A percentile compares a stretch with the other conserved stretches of the same genome.
phyloP scores from a whole-genome alignment of 495 filamentous ascomycete genomes.

The Neurospora sp. region DNA sequence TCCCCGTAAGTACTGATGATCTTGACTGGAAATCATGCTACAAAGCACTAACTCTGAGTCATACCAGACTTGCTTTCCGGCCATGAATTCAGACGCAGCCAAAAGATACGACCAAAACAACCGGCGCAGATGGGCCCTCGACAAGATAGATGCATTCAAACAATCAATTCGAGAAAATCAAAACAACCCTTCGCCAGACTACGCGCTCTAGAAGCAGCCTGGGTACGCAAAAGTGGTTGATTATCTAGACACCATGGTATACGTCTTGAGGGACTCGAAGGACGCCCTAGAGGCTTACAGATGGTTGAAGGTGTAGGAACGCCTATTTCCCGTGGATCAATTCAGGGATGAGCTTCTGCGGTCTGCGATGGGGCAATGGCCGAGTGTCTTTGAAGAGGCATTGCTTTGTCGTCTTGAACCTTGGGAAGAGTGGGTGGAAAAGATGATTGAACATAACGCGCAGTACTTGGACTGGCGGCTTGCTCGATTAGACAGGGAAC shows the following conservation, averaged over 20 bases:
- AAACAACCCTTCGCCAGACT: neutral
- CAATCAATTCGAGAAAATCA: neutral
- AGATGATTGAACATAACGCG: neutral
- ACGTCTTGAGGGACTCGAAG: neutral
- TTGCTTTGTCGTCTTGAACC: neutral
- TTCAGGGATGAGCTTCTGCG: neutral
- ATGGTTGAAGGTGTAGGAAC: neutral
- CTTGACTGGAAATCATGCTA: neutral
- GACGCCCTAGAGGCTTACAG: neutral
- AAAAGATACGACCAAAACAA: neutral
- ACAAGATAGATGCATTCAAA: neutral
- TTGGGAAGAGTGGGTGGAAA: neutral
- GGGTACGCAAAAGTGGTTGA: neutral
- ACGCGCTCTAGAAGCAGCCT: neutral
- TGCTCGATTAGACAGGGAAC: neutral
- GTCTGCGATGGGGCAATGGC: neutral
- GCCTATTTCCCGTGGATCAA: neutral
- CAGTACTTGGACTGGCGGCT: neutral
- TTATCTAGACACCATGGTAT: neutral
- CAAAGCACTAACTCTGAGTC: neutral
- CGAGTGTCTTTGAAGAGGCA: neutral
- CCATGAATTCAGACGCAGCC: neutral
- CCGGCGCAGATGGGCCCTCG: neutral
- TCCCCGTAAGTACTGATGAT: neutral
- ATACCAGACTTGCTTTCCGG: neutral